These are phyloP conservation scores for Cercophora scortea DNA, from an alignment of 495 filamentous ascomycete genomes.

Conservation along the genomic window DNA sequence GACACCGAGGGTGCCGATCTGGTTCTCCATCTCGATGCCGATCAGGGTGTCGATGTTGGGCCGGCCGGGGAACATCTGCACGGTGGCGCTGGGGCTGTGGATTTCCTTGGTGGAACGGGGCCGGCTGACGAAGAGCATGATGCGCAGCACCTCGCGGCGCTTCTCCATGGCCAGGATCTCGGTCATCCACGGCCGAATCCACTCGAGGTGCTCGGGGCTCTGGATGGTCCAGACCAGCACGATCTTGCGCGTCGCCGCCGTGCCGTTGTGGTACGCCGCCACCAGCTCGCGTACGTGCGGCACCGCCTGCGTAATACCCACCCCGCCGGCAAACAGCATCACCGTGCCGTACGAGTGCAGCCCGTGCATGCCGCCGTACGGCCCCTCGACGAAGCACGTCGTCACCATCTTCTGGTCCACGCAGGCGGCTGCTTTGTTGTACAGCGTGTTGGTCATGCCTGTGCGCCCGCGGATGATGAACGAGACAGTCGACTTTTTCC, in stretches of 20 bases:
- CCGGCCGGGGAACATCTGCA: constrained; percentile 76
- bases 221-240: constrained; percentile 89
- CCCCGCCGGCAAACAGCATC: constrained; percentile 77
- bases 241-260: constrained; percentile 69
- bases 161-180: constrained; percentile 77
- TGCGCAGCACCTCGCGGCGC: constrained; percentile 71
- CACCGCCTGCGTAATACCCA: constrained; percentile 84
- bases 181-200: constrained; percentile 96
- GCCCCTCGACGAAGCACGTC: constrained; percentile 68
- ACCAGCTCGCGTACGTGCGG: constrained; percentile 70
- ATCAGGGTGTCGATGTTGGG: constrained; percentile 62
- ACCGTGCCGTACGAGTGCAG: constrained; percentile 78
- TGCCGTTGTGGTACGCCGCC: constrained; percentile 56
- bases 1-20: constrained; percentile 77
- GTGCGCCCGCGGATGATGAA: constrained; percentile 72
- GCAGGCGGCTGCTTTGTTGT: constrained; percentile 54
- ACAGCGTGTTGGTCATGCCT: constrained; percentile 74
- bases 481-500: constrained; percentile 58
- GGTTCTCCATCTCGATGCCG: constrained; percentile 65
- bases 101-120: constrained; percentile 75
- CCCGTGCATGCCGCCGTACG: constrained; percentile 63
- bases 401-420: constrained; percentile 53
- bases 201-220: constrained; percentile 79
- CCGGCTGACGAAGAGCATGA: constrained; percentile 85
- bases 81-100: constrained; percentile 67